A percentile compares a stretch with the other conserved stretches of the same genome.
These are phyloP conservation scores for Thalassiosira mediterranea DNA, from an alignment of 352 stramenopile genomes.

Conservation along the genomic window DNA sequence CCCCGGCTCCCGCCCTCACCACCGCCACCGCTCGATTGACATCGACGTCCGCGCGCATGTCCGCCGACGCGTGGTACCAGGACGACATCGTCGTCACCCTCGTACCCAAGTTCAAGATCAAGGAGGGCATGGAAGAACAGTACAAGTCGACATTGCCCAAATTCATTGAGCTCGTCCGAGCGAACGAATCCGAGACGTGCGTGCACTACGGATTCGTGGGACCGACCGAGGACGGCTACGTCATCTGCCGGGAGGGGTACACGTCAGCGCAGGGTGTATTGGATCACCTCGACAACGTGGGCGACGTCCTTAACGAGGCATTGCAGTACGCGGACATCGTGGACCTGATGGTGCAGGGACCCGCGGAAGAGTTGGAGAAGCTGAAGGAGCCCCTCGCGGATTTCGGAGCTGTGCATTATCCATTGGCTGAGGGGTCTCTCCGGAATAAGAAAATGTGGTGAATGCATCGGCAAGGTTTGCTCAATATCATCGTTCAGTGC, in stretches of 20 bases:
- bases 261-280: conserved; percentile 23
- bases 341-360: conserved; percentile 35
- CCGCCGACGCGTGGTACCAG: conserved; percentile 24
- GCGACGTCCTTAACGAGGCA: conserved; percentile 30
- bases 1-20: background rate
- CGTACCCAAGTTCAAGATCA: conserved; percentile 50
- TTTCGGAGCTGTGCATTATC: conserved; percentile 33
- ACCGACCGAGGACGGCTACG: conserved; percentile 28
- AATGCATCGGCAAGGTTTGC: no score
- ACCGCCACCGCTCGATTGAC: background rate
- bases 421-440: conserved; percentile 19
- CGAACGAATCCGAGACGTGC: conserved; percentile 15
- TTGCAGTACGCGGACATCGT: conserved; percentile 35
- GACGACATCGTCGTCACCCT: conserved; percentile 37
- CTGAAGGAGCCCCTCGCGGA: conserved; percentile 44
- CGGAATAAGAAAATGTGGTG: conserved; percentile 18
- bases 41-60: conserved; percentile 4
- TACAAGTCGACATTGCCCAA: conserved; percentile 30
- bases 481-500: no score
- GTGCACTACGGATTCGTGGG: conserved; percentile 46
- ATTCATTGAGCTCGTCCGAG: conserved; percentile 34
- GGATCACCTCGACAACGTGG: conserved; percentile 38
- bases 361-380: conserved; percentile 35
- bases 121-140: conserved; percentile 31
- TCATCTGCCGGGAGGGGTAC: conserved; percentile 45